Evolutionary conservation across 768 basidiomycete genomes (phyloP).

Genomic region (Boletus sp.): DNA sequence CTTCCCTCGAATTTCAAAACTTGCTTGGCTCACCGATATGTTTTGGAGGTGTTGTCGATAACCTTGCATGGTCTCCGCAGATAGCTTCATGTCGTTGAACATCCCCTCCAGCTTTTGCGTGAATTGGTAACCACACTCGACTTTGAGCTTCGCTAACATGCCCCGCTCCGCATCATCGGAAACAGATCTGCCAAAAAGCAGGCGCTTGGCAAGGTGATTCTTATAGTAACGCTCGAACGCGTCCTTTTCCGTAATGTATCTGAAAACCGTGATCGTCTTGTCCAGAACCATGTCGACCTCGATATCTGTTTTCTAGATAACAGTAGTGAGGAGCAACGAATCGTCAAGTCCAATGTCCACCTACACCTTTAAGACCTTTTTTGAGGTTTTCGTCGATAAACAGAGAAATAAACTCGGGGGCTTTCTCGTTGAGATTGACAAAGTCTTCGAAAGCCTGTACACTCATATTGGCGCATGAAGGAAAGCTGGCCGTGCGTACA

Average conservation of each 20-base stretch:
- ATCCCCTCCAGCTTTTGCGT: constrained; percentile 98
- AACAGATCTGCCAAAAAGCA: constrained; percentile 81
- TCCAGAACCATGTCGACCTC: constrained; percentile 90
- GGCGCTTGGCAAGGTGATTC: constrained; percentile 88
- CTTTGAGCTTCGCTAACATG: constrained; percentile 96
- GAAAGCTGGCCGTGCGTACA: constrained; percentile 5
- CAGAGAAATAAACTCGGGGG: constrained; percentile 92
- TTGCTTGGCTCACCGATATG: constrained; percentile 49
- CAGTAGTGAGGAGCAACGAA: background rate
- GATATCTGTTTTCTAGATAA: constrained; percentile 81
- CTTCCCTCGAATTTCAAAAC: background rate
- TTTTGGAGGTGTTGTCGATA: constrained; percentile 64
- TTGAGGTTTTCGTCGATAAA: constrained; percentile 97
- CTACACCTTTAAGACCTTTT: constrained; percentile 90
- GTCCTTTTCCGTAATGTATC: constrained; percentile 93
- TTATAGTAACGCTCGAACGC: constrained; percentile 99
- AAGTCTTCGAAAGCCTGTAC: constrained; percentile 87
- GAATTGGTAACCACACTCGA: constrained; percentile 95
- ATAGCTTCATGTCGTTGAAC: constrained; percentile 96
- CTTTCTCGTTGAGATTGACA: constrained; percentile 82
- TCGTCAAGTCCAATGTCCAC: constrained; percentile 28
- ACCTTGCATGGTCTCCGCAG: constrained; percentile 73
- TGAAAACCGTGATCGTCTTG: constrained; percentile 95
- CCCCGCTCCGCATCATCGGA: constrained; percentile 98
- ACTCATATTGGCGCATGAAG: constrained; percentile 1